phyloP scores from a whole-genome alignment of 1,139 yeast species.

The Taphrina wiesneri region DNA sequence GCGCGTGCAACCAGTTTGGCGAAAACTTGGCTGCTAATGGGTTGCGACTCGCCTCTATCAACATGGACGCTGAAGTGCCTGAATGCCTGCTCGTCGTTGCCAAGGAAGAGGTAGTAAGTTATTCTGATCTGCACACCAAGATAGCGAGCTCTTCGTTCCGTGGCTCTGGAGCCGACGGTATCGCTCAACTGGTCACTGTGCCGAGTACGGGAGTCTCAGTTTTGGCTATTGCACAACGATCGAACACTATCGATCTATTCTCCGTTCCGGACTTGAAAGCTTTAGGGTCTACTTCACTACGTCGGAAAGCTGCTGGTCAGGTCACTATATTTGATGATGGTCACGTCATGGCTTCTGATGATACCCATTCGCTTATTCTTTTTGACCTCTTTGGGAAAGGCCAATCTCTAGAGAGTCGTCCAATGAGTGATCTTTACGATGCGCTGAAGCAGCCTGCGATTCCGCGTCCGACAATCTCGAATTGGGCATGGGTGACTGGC shows the following conservation, averaged over 20 bases:
- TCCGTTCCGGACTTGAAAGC: conserved; percentile 20
- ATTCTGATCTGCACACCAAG: conserved; percentile 8
- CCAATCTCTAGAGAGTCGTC: not conserved
- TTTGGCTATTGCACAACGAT: not conserved
- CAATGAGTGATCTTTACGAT: conserved; percentile 46
- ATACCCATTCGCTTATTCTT: conserved; percentile 1
- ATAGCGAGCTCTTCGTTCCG: not conserved
- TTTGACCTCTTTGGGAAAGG: conserved; percentile 4
- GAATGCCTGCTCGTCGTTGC: conserved; percentile 30
- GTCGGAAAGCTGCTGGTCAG: not conserved
- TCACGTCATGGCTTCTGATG: conserved; percentile 1
- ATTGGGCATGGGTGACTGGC: conserved; percentile 87
- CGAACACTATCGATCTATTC: conserved; percentile 4
- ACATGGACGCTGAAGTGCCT: conserved; percentile 8
- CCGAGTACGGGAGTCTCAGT: conserved; percentile 3
- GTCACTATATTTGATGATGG: not conserved
- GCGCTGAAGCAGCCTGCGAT: conserved; percentile 52
- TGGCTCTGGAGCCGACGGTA: not conserved
- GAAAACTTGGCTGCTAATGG: conserved; percentile 15
- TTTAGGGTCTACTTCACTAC: not conserved
- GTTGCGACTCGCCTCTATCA: conserved; percentile 5
- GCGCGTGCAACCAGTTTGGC: conserved; percentile 10
- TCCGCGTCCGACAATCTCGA: conserved; percentile 74
- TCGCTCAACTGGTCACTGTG: not conserved
- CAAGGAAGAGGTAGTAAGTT: conserved; percentile 7